phyloP scores from a whole-genome alignment of 2,329 filamentous ascomycete species.

The Hansfordia pulvinata region DNA sequence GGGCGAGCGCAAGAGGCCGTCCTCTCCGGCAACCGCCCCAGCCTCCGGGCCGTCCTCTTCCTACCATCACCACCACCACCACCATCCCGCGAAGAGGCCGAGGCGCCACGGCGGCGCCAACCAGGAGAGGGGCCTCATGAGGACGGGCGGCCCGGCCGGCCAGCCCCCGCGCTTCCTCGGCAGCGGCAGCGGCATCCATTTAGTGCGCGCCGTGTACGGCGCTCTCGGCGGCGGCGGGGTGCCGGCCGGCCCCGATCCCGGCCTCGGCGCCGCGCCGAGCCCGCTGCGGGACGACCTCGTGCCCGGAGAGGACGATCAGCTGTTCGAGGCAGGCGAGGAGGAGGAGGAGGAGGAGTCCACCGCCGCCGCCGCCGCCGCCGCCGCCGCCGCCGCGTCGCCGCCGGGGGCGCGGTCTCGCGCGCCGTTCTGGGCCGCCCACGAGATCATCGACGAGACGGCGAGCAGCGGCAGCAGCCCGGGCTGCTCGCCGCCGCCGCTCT shows the following conservation, averaged over 20 bases:
- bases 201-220: conserved; percentile 39
- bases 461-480: background rate
- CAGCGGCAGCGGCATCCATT: conserved; percentile 44
- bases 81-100: conserved; percentile 1
- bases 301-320: conserved; percentile 42
- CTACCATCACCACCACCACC: no score
- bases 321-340: background rate
- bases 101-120: conserved; percentile 1
- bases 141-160: conserved; percentile 28
- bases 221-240: no score
- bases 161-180: conserved; percentile 41
- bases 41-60: no score
- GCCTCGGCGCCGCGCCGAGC: conserved; percentile 15
- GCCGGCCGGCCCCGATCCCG: conserved; percentile 13
- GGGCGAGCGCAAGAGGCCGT: no score
- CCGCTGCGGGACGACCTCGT: conserved; percentile 27
- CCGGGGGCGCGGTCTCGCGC: no score
- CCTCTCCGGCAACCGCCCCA: no score
- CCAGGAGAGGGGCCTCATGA: conserved; percentile 28
- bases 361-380: no score
- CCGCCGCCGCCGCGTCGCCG: no score
- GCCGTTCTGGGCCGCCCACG: conserved; percentile 21
- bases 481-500: conserved; percentile 6
- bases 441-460: conserved; percentile 10
- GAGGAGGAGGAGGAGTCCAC: conserved; percentile 9